Evolutionary conservation across 805 yeast genomes (phyloP).

Genomic region (Candida berthetii): DNA sequence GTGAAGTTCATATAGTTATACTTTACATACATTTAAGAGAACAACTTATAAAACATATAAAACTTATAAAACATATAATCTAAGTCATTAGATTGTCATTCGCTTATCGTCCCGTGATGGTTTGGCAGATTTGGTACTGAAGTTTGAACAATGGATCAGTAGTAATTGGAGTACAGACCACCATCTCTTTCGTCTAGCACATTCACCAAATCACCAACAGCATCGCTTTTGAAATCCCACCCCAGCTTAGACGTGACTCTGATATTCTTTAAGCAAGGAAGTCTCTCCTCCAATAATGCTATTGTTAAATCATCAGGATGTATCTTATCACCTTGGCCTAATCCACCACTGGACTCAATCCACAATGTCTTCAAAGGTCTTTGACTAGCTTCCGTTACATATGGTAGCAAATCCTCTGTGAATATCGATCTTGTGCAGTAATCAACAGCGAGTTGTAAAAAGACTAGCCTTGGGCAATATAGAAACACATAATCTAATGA

Average conservation of each 20-base stretch:
- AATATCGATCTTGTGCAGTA: constrained; percentile 51
- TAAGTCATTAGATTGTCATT: too few species aligned
- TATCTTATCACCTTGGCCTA: constrained; percentile 77
- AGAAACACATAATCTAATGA: constrained; percentile 69
- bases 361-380: constrained; percentile 56
- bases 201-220: constrained; percentile 57
- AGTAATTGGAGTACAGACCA: constrained; percentile 54
- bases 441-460: constrained; percentile 72
- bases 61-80: too few species aligned
- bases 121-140: too few species aligned
- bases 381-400: constrained; percentile 9
- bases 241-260: constrained; percentile 74
- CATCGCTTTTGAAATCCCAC: constrained; percentile 69
- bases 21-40: too few species aligned
- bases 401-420: constrained; percentile 36
- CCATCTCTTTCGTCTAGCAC: constrained; percentile 73
- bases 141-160: constrained; percentile 6
- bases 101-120: too few species aligned
- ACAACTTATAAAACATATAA: too few species aligned
- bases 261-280: constrained; percentile 61
- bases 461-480: constrained; percentile 67
- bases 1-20: too few species aligned
- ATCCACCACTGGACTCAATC: constrained; percentile 79
- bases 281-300: constrained; percentile 71
- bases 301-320: constrained; percentile 87